Base-by-base conservation (phyloP, 1,284 basidiomycete genomes). In the Ganoderma resinaceum region DNA sequence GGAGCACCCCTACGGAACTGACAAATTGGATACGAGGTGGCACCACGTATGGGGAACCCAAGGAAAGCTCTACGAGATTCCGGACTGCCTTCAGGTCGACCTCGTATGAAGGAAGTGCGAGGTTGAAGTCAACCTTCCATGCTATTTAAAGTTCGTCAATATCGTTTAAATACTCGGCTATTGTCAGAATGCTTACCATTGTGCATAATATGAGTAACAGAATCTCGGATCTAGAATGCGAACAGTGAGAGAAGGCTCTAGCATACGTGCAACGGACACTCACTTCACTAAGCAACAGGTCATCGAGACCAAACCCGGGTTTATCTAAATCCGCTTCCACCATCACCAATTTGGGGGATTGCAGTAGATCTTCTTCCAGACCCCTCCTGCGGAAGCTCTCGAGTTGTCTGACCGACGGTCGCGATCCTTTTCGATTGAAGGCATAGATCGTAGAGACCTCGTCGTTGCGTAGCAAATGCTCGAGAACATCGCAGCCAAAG, bases 71-170 rank as follows among this genome's bases (percentile, higher is more conserved):
- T 63, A 71, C 55, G 46, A 72, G 66, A 37, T 68, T 61, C 6
- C 73, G 73, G n/a, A 72, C 26, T 14, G 66, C 72, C 31, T 67
- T 63, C 14, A 76, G 20, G 26, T 74, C 67, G 23, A 37, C 29
- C 29, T 73, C 73, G 63, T 74, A 76, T 0, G 73, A 73, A 14
- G 62, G 23, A 9, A 75, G 65, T 4, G 69, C 31, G 14, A 79
- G 66, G 63, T 79, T 79, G 74, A 82, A 81, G 67, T 82, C 77
- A 29, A 82, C 77, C 4, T 71, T 71, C 79, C 80, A 82, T 7
- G 81, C 81, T 77, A 61, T 29, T 29, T 14, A 35, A 40, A 33
- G 12, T 14, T 31, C 12, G 46, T 53, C 26, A 53, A 29, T 18
- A 29, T 40, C 38, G 8, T n/a, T 29, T 14, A 16, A 16, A 5